phyloP scores from a whole-genome alignment of 768 basidiomycete species.

The Mycena galopus region DNA sequence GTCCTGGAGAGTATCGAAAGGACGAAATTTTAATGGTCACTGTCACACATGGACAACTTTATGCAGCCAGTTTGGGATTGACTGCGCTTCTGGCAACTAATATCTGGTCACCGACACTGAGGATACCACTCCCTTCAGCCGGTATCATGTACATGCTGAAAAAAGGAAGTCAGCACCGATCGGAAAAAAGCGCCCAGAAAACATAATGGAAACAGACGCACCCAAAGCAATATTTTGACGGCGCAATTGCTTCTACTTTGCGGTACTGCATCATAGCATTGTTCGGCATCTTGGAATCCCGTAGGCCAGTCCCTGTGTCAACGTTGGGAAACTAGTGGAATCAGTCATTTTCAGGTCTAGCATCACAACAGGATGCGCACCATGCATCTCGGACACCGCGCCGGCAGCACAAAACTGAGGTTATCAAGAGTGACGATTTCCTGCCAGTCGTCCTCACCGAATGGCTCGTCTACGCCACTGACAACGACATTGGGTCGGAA shows the following conservation, averaged over 20 bases:
- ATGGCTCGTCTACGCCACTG: constrained; percentile 29
- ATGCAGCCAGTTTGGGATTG: constrained; percentile 21
- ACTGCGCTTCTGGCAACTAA: constrained; percentile 28
- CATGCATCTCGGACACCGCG: constrained; percentile 35
- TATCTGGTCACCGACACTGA: constrained; percentile 31
- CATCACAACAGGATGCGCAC: neutral
- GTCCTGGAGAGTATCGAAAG: too few species aligned
- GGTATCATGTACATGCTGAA: constrained; percentile 38
- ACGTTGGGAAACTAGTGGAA: constrained; percentile 32
- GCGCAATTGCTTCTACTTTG: constrained; percentile 22
- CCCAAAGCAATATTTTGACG: constrained; percentile 36
- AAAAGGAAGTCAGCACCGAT: neutral
- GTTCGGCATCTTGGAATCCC: constrained; percentile 35
- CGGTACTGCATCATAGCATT: constrained; percentile 40
- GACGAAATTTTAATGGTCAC: too few species aligned
- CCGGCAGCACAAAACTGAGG: constrained; percentile 22
- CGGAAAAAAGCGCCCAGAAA: neutral
- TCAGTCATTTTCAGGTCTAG: neutral
- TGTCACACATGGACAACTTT: neutral
- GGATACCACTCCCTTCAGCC: constrained; percentile 21
- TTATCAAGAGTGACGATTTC: constrained; percentile 26
- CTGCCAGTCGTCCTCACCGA: constrained; percentile 38
- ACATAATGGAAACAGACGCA: neutral
- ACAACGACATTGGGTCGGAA: constrained; percentile 36
- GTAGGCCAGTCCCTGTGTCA: constrained; percentile 31